Conservation (phyloP, 2,329 filamentous ascomycete species). For the Lecanoromycetidae sp. region DNA sequence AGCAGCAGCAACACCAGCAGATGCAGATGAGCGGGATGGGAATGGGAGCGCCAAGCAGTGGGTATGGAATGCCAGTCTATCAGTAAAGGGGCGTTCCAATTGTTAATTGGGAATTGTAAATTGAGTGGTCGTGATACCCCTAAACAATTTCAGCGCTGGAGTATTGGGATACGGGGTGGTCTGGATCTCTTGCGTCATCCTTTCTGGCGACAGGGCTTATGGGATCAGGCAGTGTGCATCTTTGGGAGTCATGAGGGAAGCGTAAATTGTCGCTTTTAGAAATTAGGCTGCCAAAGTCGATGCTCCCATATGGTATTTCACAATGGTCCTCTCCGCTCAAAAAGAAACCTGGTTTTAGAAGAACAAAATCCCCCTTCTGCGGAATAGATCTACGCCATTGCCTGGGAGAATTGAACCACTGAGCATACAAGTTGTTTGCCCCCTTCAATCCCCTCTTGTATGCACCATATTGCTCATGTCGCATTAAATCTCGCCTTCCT, state of each 20-base stretch:
- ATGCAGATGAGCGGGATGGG: conserved; percentile 18
- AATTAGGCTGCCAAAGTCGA: too few relatives aligned
- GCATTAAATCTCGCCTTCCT: conserved; percentile 37
- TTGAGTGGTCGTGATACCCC: background rate
- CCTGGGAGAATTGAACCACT: too few relatives aligned
- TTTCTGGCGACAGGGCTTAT: background rate
- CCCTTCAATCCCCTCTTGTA: background rate
- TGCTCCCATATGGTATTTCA: too few relatives aligned
- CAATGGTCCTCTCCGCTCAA: too few relatives aligned
- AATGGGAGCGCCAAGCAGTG: conserved; percentile 1
- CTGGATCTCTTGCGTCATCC: background rate
- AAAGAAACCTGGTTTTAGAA: too few relatives aligned
- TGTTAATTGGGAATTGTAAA: background rate
- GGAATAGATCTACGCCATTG: too few relatives aligned
- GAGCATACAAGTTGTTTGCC: too few relatives aligned
- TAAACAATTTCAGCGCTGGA: conserved; percentile 7
- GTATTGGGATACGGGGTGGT: background rate
- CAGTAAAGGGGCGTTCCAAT: too few relatives aligned
- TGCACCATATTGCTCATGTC: conserved; percentile 7
- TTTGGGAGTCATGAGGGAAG: too few relatives aligned
- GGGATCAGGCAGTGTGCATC: background rate
- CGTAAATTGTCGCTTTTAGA: too few relatives aligned
- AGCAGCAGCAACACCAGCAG: conserved; percentile 29
- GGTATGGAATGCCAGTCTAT: conserved; percentile 15
- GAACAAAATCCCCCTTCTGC: too few relatives aligned